phyloP scores from a whole-genome alignment of 2,329 filamentous ascomycete genomes.

The Diplodia scrobiculata region DNA sequence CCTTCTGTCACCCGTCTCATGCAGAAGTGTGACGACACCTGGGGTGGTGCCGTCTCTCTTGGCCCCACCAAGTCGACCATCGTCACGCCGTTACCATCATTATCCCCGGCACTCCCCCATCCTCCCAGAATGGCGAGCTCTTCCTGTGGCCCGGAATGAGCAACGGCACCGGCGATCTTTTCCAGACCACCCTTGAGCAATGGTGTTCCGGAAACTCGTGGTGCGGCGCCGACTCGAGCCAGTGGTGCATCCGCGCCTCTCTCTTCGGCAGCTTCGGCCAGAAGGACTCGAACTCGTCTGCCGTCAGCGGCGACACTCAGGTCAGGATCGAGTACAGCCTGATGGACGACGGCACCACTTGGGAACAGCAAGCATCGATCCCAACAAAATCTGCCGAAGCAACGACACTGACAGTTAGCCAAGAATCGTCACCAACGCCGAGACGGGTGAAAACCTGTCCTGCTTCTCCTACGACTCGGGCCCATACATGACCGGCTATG shows the following conservation, averaged over 20 bases:
- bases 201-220: slow-evolving; percentile 46
- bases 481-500: slow-evolving; percentile 43
- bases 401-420: not conserved
- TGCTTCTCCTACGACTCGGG: slow-evolving; percentile 43
- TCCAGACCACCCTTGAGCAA: slow-evolving; percentile 49
- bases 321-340: slow-evolving; percentile 39
- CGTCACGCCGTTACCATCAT: slow-evolving; percentile 46
- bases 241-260: slow-evolving; percentile 50
- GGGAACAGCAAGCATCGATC: slow-evolving; percentile 36
- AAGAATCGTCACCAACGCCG: slow-evolving; percentile 43
- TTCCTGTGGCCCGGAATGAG: slow-evolving; percentile 53
- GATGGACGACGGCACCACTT: slow-evolving; percentile 37
- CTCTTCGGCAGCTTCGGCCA: slow-evolving; percentile 50
- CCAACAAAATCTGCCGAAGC: not conserved
- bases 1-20: slow-evolving; percentile 1
- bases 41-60: slow-evolving; percentile 47
- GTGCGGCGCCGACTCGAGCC: slow-evolving; percentile 46
- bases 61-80: slow-evolving; percentile 46
- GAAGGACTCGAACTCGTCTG: slow-evolving; percentile 36
- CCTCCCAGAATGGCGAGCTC: slow-evolving; percentile 44
- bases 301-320: slow-evolving; percentile 41
- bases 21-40: slow-evolving; percentile 37
- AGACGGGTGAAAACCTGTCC: slow-evolving; percentile 42
- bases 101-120: slow-evolving; percentile 46
- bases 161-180: slow-evolving; percentile 50